Base-by-base conservation (phyloP, 2,329 filamentous ascomycete genomes). In the Phaeosphaeriaceae sp. region DNA sequence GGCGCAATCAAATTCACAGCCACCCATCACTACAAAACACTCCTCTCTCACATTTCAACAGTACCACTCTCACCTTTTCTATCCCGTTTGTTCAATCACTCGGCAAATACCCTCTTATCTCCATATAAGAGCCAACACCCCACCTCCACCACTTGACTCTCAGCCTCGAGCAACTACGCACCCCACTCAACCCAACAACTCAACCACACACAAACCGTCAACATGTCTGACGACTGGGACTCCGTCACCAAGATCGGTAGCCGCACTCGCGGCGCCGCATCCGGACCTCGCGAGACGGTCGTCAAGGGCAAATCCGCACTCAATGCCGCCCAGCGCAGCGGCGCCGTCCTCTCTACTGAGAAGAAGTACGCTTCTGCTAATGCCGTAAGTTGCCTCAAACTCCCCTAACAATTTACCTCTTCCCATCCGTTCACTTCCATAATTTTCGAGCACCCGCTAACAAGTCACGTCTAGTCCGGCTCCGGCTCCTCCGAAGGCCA, bases 171-270 rank as follows among this genome's bases (percentile, higher is more conserved):
- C 26, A 28, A 49, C 56, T 47, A 47, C 60, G 58, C 59, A 51
- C 15, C 54, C 56, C 49, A 59, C 53, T 30, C 28, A 35, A 35
- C 50, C 51, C 26, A 30, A n/a, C 44, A 32, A 21, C 62, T 17
- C 43, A 58, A 63, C 15, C 30, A 59, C 52, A 64, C 47, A 10
- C 48, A 17, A 46, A 61, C 47, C n/a, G 48, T 21, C 70, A 80
- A 70, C 69, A 86, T 88, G 89, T 89, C 91, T 86, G 84, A 87
- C 76, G 93, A 97, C 75, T 98, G 94, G 94, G 91, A 97, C 73
- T 80, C 83, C 69, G 88, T 91, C 71, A 97, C 93, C 82, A 97
- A 95, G 86, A 98, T 99, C 77, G 95, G 95, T 76, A 92, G 88
- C 87, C 94, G 91, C 82, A 87, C 86, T 75, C 88, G 89, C 74